phyloP scores from a whole-genome alignment of 352 stramenopile species.

The Porosira glacialis region DNA sequence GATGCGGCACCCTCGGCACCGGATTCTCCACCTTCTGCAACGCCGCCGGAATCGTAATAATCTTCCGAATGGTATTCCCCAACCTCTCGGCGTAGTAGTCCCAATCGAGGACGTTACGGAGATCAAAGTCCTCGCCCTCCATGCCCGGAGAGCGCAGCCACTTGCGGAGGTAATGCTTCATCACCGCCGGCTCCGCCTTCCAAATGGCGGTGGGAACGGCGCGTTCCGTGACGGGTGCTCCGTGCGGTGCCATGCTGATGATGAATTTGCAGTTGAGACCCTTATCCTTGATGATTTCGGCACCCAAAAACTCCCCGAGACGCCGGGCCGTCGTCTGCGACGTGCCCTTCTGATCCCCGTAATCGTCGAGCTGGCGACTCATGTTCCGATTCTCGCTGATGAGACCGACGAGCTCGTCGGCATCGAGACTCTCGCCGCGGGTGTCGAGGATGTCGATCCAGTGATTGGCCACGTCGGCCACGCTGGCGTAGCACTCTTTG shows the following conservation, averaged over 20 bases:
- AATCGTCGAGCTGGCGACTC: slow-evolving; percentile 95
- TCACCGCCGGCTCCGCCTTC: slow-evolving; percentile 90
- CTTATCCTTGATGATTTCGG: slow-evolving; percentile 97
- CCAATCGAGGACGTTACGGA: slow-evolving; percentile 95
- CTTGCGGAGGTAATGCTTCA: slow-evolving; percentile 95
- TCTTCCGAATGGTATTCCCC: slow-evolving; percentile 95
- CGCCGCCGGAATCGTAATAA: slow-evolving; percentile 97
- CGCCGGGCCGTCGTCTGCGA: slow-evolving; percentile 95
- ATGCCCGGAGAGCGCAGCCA: slow-evolving; percentile 91
- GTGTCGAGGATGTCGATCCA: slow-evolving; percentile 99
- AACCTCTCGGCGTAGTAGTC: slow-evolving; percentile 94
- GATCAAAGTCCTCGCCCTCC: slow-evolving; percentile 83
- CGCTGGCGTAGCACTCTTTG: slow-evolving; percentile 92
- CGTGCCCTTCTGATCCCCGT: slow-evolving; percentile 95
- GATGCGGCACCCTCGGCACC: slow-evolving; percentile 91
- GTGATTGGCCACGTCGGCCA: slow-evolving; percentile 94
- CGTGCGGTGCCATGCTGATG: slow-evolving; percentile 86
- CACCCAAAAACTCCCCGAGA: slow-evolving; percentile 96
- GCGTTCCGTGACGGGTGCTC: slow-evolving; percentile 94
- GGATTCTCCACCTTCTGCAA: slow-evolving; percentile 96
- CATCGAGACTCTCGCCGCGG: slow-evolving; percentile 89
- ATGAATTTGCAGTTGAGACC: slow-evolving; percentile 98
- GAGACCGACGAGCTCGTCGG: slow-evolving; percentile 95
- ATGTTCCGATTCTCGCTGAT: slow-evolving; percentile 99
- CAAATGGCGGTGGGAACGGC: slow-evolving; percentile 98